Conservation (phyloP, 2,329 filamentous ascomycete species). For the Xylaria sp. region DNA sequence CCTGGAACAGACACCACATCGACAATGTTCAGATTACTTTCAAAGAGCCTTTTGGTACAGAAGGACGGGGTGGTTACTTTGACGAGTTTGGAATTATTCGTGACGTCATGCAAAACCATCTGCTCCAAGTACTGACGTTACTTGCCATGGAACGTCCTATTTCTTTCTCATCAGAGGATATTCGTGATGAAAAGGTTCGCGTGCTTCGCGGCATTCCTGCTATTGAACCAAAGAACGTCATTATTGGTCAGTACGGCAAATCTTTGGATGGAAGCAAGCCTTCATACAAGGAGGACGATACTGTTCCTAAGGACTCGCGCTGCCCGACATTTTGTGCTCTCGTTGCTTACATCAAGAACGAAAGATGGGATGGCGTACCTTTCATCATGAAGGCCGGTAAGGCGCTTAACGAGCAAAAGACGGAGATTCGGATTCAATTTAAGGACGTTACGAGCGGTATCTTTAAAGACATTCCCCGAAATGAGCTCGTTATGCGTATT, state of each 20-base stretch:
- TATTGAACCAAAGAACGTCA: constrained; percentile 99
- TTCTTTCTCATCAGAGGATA: constrained; percentile 97
- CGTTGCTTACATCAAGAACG: constrained; percentile 99
- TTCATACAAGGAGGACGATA: constrained; percentile 98
- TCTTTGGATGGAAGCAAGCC: constrained; percentile 97
- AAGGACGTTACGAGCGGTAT: constrained; percentile 99
- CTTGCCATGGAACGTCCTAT: constrained; percentile 98
- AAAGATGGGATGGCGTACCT: constrained; percentile 98
- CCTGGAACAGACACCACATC: constrained; percentile 99
- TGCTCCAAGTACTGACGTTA: constrained; percentile 94
- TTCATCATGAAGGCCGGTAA: constrained; percentile 99
- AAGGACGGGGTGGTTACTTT: constrained; percentile 97
- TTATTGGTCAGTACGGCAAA: constrained; percentile 98
- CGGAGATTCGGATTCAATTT: constrained; percentile 98
- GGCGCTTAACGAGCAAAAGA: constrained; percentile 99
- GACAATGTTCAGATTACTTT: constrained; percentile 99
- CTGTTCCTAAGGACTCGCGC: constrained; percentile 94
- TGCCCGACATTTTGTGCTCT: constrained; percentile 98
- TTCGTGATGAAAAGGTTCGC: constrained; percentile 97
- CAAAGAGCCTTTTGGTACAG: constrained; percentile 99
- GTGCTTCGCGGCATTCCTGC: constrained; percentile 92
- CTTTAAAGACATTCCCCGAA: constrained; percentile 99
- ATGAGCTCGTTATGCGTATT: constrained; percentile 98
- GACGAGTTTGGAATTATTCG: constrained; percentile 99
- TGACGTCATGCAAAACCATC: constrained; percentile 99